Conservation (phyloP, 1,139 yeast genomes). For the Candida sp. region DNA sequence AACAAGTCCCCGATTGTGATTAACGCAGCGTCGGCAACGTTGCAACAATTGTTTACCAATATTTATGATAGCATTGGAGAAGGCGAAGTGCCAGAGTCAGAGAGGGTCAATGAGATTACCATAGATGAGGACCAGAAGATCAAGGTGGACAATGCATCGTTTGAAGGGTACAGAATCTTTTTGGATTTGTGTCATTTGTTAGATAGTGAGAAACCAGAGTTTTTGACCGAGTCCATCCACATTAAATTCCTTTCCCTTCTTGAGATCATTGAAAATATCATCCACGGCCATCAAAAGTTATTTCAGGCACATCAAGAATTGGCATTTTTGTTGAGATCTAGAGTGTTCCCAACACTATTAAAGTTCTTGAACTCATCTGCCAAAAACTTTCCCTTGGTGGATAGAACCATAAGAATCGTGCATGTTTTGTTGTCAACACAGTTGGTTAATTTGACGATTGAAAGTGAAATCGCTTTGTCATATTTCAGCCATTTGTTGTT, state of each 20-base stretch:
- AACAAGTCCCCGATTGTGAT: constrained; percentile 78
- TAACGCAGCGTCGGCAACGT: constrained; percentile 94
- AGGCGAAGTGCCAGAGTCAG: constrained; percentile 9
- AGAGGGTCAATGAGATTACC: constrained; percentile 29
- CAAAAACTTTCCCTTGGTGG: constrained; percentile 67
- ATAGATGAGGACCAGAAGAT: constrained; percentile 49
- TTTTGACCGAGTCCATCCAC: constrained; percentile 45
- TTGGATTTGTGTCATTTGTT: constrained; percentile 72
- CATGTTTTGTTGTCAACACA: constrained; percentile 64
- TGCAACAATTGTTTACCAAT: constrained; percentile 80
- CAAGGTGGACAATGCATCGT: constrained; percentile 55
- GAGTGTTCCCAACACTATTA: constrained; percentile 76
- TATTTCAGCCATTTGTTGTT: constrained; percentile 69
- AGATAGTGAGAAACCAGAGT: constrained; percentile 60
- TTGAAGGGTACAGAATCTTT: constrained; percentile 73
- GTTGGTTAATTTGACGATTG: constrained; percentile 65
- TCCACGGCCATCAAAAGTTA: constrained; percentile 55
- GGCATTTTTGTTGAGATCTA: constrained; percentile 63
- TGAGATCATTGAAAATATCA: constrained; percentile 77
- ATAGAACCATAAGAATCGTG: constrained; percentile 76
- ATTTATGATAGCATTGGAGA: constrained; percentile 68
- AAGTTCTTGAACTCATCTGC: constrained; percentile 52
- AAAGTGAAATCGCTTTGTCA: constrained; percentile 80
- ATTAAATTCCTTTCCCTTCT: constrained; percentile 74
- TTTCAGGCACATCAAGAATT: constrained; percentile 70